Conservation (phyloP, 192 early-diverging fungal species). For the Haplosporangium gracile region DNA sequence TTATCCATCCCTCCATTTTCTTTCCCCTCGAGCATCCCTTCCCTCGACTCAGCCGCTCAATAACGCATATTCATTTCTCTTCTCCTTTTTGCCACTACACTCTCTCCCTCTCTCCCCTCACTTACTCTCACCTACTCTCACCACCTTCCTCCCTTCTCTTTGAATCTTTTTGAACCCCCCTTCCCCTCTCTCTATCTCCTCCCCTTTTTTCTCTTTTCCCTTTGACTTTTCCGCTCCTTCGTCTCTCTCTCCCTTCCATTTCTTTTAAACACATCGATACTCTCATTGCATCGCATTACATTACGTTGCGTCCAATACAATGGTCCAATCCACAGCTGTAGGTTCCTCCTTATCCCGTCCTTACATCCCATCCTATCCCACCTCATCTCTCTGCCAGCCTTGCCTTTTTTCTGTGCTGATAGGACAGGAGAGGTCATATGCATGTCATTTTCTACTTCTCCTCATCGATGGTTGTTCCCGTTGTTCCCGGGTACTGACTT, state of each 20-base stretch:
- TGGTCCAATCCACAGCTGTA: conserved; percentile 27
- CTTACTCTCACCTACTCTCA: too few species aligned
- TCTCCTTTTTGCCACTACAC: not conserved
- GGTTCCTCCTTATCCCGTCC: conserved; percentile 15
- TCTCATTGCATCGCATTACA: not conserved
- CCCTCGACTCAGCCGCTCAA: too few species aligned
- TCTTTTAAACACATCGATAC: not conserved
- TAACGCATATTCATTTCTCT: not conserved
- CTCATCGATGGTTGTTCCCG: not conserved
- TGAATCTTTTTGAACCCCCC: not conserved
- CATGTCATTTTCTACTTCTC: not conserved
- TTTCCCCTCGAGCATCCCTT: not conserved
- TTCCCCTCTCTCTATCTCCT: not conserved
- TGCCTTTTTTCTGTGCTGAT: not conserved
- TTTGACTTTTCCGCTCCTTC: not conserved
- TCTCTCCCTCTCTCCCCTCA: not conserved
- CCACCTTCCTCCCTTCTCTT: not conserved
- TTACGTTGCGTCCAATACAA: not conserved
- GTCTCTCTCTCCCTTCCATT: not conserved
- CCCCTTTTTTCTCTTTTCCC: not conserved
- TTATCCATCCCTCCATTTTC: not conserved
- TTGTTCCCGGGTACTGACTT: not conserved
- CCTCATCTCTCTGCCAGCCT: not conserved
- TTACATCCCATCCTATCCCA: conserved; percentile 7
- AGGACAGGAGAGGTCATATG: not conserved